A percentile compares a stretch with the other conserved stretches of the same genome.
Evolutionary conservation across 2,329 filamentous ascomycete species (phyloP).

Genomic region (Penicillium vulpinum): DNA sequence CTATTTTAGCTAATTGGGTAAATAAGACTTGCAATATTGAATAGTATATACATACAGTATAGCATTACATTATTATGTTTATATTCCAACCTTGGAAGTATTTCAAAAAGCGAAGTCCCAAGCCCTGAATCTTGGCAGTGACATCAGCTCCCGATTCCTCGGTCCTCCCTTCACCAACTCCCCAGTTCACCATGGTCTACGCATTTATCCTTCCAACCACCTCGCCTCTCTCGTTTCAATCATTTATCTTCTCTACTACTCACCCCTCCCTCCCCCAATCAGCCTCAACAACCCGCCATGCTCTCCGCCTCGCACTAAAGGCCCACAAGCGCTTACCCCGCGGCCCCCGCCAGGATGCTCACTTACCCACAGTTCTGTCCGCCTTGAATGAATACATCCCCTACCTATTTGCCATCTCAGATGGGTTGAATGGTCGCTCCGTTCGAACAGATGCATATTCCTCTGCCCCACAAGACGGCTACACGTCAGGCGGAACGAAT

Average conservation of each 20-base stretch:
- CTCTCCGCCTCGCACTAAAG: conserved; percentile 81
- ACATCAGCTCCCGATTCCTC: background rate
- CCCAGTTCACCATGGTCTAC: conserved; percentile 69
- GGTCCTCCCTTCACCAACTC: conserved; percentile 17
- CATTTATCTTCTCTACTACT: conserved; percentile 72
- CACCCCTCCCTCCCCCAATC: conserved; percentile 85
- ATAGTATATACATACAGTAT: too few relatives aligned
- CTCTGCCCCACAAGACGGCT: background rate
- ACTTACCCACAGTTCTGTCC: conserved; percentile 69
- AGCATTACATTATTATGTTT: too few relatives aligned
- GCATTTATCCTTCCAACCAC: conserved; percentile 87
- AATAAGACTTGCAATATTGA: background rate
- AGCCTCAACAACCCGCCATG: conserved; percentile 78
- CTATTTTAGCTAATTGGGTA: background rate
- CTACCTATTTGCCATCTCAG: conserved; percentile 75
- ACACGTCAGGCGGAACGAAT: background rate
- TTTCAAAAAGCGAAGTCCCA: too few relatives aligned
- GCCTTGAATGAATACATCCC: conserved; percentile 77
- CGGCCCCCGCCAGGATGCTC: conserved; percentile 63
- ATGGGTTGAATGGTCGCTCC: conserved; percentile 58
- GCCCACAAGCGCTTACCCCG: conserved; percentile 82
- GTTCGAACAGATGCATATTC: background rate
- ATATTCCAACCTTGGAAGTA: too few relatives aligned
- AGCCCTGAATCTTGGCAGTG: conserved; percentile 8
- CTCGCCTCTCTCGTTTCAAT: conserved; percentile 78